phyloP scores from a whole-genome alignment of 2,329 filamentous ascomycete species.

The Arthrobotrys iridis region DNA sequence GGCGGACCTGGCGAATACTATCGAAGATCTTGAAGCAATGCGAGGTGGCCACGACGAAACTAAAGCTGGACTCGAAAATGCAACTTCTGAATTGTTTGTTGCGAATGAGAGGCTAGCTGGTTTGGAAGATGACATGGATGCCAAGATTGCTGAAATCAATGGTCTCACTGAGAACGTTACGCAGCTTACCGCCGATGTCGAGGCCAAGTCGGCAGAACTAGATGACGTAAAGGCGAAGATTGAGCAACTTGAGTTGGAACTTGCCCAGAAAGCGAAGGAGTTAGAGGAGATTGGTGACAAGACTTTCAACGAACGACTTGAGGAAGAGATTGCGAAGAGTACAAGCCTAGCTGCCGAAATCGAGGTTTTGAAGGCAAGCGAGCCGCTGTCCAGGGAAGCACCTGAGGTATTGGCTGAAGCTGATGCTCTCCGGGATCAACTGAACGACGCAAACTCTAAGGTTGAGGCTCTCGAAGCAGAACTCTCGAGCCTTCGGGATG shows the following conservation, averaged over 20 bases:
- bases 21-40: conserved; percentile 18
- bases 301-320: conserved; percentile 44
- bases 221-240: conserved; percentile 14
- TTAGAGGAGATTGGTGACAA: conserved; percentile 43
- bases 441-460: conserved; percentile 40
- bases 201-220: conserved; percentile 35
- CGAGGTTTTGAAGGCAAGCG: conserved; percentile 42
- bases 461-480: conserved; percentile 43
- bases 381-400: conserved; percentile 29
- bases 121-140: conserved; percentile 30
- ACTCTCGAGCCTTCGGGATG: conserved; percentile 21
- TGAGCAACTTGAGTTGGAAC: conserved; percentile 33
- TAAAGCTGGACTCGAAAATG: conserved; percentile 14
- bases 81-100: background rate
- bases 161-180: conserved; percentile 33
- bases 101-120: conserved; percentile 26
- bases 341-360: conserved; percentile 43
- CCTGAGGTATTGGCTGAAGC: conserved; percentile 35
- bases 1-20: conserved; percentile 21
- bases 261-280: conserved; percentile 27
- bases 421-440: conserved; percentile 37
- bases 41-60: conserved; percentile 13
- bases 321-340: conserved; percentile 52
- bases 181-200: conserved; percentile 36
- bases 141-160: conserved; percentile 31